phyloP scores from a whole-genome alignment of 305 asterid species.

The Striga hermonthica region DNA sequence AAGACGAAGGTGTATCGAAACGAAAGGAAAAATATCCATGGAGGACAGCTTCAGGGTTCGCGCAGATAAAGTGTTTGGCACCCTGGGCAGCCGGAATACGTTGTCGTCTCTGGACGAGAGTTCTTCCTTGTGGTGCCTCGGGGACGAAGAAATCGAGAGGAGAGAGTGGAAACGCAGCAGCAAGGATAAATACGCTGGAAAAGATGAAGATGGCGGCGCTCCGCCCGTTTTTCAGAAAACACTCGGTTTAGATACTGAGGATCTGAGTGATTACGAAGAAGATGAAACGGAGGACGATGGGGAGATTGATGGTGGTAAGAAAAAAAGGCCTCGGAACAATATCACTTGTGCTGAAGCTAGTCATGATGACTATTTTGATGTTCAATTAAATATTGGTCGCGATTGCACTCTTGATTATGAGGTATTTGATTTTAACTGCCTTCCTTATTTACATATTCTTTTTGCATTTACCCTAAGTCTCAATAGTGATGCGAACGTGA shows the following conservation, averaged over 20 bases:
- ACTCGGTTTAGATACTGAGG: slow-evolving; percentile 36
- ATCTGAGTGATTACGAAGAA: slow-evolving; percentile 33
- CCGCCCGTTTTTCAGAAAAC: slow-evolving; percentile 26
- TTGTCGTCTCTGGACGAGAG: slow-evolving; percentile 34
- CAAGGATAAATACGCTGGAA: slow-evolving; percentile 31
- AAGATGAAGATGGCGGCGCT: slow-evolving; percentile 29
- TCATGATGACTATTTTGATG: slow-evolving; percentile 46
- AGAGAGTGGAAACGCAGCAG: slow-evolving; percentile 56
- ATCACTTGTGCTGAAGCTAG: slow-evolving; percentile 27
- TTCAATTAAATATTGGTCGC: slow-evolving; percentile 67
- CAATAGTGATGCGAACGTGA: background rate
- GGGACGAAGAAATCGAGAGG: slow-evolving; percentile 72
- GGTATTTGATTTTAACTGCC: slow-evolving; percentile 38
- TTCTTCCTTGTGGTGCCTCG: slow-evolving; percentile 61
- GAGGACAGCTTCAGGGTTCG: slow-evolving; percentile 83
- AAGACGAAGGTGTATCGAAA: background rate
- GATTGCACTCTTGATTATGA: slow-evolving; percentile 83
- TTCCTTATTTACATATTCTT: background rate
- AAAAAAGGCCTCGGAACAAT: slow-evolving; percentile 31
- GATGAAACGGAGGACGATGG: slow-evolving; percentile 35
- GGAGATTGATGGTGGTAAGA: slow-evolving; percentile 35
- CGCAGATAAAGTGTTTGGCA: slow-evolving; percentile 75
- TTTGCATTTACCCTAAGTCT: background rate
- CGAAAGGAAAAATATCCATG: slow-evolving; percentile 38
- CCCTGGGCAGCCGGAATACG: slow-evolving; percentile 36